Percentiles rank a stretch among this genome's conserved stretches.
These are phyloP conservation scores for Solanum chiquidenum DNA, from an alignment of 257 asterid genomes.

Conservation along the genomic window DNA sequence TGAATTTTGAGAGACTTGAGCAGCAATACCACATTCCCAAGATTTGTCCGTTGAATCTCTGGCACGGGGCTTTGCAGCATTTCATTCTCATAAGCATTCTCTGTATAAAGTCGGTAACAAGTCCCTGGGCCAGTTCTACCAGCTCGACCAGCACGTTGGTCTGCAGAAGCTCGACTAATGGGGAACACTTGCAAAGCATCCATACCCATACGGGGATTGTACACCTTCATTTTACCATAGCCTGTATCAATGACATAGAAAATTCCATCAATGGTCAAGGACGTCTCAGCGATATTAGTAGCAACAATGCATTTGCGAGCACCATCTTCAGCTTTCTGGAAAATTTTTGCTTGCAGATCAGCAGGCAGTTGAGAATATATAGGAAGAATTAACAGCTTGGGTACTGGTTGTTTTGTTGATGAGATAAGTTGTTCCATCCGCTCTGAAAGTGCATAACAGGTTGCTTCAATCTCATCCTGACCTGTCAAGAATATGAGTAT, in stretches of 20 bases:
- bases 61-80: slow-evolving; percentile 89
- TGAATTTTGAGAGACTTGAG: slow-evolving; percentile 80
- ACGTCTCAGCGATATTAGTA: slow-evolving; percentile 92
- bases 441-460: slow-evolving; percentile 78
- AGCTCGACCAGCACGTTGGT: slow-evolving; percentile 95
- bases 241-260: slow-evolving; percentile 88
- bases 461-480: slow-evolving; percentile 95
- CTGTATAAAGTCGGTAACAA: slow-evolving; percentile 83
- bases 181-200: slow-evolving; percentile 97
- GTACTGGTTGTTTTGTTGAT: slow-evolving; percentile 54
- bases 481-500: slow-evolving; percentile 97
- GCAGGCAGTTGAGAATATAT: slow-evolving; percentile 95
- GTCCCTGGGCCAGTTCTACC: slow-evolving; percentile 99
- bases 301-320: slow-evolving; percentile 92
- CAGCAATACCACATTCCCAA: slow-evolving; percentile 78
- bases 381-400: slow-evolving; percentile 80
- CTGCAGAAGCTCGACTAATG: slow-evolving; percentile 86
- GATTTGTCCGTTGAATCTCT: slow-evolving; percentile 86
- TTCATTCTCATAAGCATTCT: slow-evolving; percentile 74
- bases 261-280: slow-evolving; percentile 84
- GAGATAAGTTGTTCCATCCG: slow-evolving; percentile 73
- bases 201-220: slow-evolving; percentile 97
- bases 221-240: slow-evolving; percentile 81
- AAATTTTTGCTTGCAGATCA: slow-evolving; percentile 85
- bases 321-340: slow-evolving; percentile 86